Evolutionary conservation across 306 rosid species (phyloP).

Genomic region (Glycine soja): DNA sequence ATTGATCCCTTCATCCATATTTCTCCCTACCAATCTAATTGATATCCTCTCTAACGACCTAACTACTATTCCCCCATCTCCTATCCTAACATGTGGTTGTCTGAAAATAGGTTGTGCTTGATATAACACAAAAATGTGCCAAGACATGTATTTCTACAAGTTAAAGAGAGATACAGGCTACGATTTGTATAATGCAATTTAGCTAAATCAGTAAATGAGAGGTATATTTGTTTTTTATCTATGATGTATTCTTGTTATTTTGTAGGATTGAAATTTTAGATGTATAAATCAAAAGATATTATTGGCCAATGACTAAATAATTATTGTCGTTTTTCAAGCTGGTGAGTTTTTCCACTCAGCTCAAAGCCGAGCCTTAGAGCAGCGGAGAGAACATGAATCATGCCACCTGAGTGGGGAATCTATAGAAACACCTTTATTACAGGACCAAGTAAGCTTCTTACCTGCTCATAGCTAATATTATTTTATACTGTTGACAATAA

Average conservation of each 20-base stretch:
- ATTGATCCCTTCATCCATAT: no score
- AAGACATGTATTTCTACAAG: no score
- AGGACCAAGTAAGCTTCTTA: constrained; percentile 68
- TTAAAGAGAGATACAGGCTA: no score
- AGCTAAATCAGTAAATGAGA: constrained; percentile 9
- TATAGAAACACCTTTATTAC: constrained; percentile 57
- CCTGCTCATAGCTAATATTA: constrained; percentile 36
- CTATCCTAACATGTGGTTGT: no score
- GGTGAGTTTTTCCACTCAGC: constrained; percentile 76
- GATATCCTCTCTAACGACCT: no score
- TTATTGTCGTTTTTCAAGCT: constrained; percentile 64
- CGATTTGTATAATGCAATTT: not conserved
- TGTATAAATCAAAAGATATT: constrained; percentile 32
- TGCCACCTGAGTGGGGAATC: constrained; percentile 60
- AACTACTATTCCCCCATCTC: no score
- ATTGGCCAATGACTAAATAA: constrained; percentile 19
- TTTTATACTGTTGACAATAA: constrained; percentile 30
- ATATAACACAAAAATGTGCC: no score
- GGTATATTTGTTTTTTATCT: constrained; percentile 29
- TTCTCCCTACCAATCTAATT: no score
- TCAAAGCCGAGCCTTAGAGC: constrained; percentile 67
- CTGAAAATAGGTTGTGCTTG: no score
- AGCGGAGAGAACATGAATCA: constrained; percentile 75
- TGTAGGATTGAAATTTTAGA: constrained; percentile 32
- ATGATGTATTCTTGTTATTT: constrained; percentile 22